phyloP scores from a whole-genome alignment of 2,329 filamentous ascomycete genomes.

The Aureobasidium subglaciale region DNA sequence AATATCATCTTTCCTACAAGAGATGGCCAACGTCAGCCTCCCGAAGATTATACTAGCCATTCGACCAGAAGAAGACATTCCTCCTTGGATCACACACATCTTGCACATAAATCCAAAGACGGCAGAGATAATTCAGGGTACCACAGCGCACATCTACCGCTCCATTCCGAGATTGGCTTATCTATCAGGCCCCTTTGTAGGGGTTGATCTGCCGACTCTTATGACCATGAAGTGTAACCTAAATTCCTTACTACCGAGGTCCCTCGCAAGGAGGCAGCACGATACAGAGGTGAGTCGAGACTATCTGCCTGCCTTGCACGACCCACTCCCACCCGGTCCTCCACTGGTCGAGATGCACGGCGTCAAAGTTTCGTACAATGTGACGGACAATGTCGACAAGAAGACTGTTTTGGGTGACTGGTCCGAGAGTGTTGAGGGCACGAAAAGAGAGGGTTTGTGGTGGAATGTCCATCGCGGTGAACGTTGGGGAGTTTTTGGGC shows the following conservation, averaged over 20 bases:
- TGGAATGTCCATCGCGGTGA: constrained; percentile 81
- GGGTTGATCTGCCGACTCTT: no score
- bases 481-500: constrained; percentile 86
- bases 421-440: constrained; percentile 28
- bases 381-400: constrained; percentile 21
- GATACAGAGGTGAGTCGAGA: constrained; percentile 30
- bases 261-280: no score
- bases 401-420: constrained; percentile 77
- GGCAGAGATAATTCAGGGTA: constrained; percentile 58
- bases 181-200: not conserved
- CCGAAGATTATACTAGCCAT: constrained; percentile 72
- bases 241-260: no score
- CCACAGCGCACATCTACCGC: constrained; percentile 55
- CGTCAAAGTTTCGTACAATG: constrained; percentile 72
- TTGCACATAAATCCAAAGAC: constrained; percentile 63
- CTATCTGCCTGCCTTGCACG: constrained; percentile 22
- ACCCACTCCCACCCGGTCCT: constrained; percentile 46
- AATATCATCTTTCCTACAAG: constrained; percentile 63
- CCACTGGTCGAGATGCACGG: constrained; percentile 80
- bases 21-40: constrained; percentile 56
- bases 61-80: constrained; percentile 78
- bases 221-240: no score
- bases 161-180: not conserved
- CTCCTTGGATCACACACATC: constrained; percentile 84
- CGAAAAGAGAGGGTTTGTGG: constrained; percentile 51